Conservation (phyloP, 495 filamentous ascomycete genomes). For the Symbiotaphrina buchneri region DNA sequence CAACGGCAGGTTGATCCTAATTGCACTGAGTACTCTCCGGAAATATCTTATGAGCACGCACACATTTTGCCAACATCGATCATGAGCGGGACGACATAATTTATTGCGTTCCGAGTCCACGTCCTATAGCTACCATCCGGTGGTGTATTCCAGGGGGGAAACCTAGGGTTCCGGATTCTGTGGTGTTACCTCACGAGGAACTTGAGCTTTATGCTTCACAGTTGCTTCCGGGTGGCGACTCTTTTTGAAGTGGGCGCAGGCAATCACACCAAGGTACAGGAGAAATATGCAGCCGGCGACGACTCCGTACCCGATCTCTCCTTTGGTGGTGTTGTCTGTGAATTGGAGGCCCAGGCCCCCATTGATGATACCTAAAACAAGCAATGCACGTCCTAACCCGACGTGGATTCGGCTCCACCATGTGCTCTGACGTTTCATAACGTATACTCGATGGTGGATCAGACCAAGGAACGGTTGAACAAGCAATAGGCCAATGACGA, state of each 20-base stretch:
- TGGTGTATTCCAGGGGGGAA: too few species aligned
- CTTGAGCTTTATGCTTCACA: too few species aligned
- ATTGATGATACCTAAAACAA: constrained; percentile 30
- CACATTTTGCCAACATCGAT: too few species aligned
- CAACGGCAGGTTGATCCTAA: constrained; percentile 11
- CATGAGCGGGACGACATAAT: too few species aligned
- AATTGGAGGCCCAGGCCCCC: constrained; percentile 1
- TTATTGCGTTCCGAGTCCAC: too few species aligned
- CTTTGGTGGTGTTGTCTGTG: neutral
- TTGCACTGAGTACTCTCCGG: too few species aligned
- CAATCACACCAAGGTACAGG: neutral
- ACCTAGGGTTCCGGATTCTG: too few species aligned
- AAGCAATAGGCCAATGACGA: constrained; percentile 30
- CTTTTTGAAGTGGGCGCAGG: too few species aligned
- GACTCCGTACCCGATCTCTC: constrained; percentile 1
- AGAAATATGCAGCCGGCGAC: neutral
- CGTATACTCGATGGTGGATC: constrained; percentile 36
- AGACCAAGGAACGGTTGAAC: constrained; percentile 42
- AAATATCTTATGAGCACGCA: too few species aligned
- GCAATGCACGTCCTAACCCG: constrained; percentile 42
- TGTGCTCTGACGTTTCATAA: constrained; percentile 22
- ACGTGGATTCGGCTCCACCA: constrained; percentile 36
- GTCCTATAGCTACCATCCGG: too few species aligned
- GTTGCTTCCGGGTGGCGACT: too few species aligned
- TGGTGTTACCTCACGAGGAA: too few species aligned